Percentiles rank a stretch among this genome's conserved stretches.
Conservation (phyloP, 1,139 yeast genomes). For the Suhomyces bolitotheri region DNA sequence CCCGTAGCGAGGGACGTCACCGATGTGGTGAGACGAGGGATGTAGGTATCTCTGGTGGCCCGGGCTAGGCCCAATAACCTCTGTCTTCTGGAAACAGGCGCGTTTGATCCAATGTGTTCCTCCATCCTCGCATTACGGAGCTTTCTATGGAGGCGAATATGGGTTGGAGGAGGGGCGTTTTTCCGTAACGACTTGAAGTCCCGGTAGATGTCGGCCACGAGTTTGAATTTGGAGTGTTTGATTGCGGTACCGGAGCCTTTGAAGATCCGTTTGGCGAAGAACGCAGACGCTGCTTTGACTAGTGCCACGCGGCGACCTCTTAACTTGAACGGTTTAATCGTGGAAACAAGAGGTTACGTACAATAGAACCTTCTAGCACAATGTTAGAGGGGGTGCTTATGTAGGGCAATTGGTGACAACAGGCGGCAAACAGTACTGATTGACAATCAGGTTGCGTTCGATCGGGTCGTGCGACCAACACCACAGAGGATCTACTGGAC, state of each 20-base stretch:
- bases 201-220: constrained; percentile 23
- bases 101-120: constrained; percentile 4
- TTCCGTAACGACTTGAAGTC: constrained; percentile 27
- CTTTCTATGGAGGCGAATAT: constrained; percentile 3
- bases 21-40: constrained; percentile 52
- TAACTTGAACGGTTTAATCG: constrained; percentile 13
- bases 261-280: constrained; percentile 18
- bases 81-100: constrained; percentile 30
- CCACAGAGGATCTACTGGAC: too few relatives aligned
- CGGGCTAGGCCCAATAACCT: constrained; percentile 49
- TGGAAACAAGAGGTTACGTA: too few relatives aligned
- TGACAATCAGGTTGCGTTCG: too few relatives aligned
- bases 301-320: constrained; percentile 14
- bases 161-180: background rate
- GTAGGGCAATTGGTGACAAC: too few relatives aligned
- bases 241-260: constrained; percentile 9
- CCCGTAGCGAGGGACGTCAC: constrained; percentile 52
- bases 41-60: constrained; percentile 57
- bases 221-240: constrained; percentile 18
- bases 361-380: too few relatives aligned
- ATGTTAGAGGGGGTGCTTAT: too few relatives aligned
- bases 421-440: too few relatives aligned
- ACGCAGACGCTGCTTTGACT: constrained; percentile 23
- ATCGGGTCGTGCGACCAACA: too few relatives aligned
- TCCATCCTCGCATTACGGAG: constrained; percentile 13